Evolutionary conservation across 495 filamentous ascomycete genomes (phyloP).

Genomic region (Penicillium odoratum): DNA sequence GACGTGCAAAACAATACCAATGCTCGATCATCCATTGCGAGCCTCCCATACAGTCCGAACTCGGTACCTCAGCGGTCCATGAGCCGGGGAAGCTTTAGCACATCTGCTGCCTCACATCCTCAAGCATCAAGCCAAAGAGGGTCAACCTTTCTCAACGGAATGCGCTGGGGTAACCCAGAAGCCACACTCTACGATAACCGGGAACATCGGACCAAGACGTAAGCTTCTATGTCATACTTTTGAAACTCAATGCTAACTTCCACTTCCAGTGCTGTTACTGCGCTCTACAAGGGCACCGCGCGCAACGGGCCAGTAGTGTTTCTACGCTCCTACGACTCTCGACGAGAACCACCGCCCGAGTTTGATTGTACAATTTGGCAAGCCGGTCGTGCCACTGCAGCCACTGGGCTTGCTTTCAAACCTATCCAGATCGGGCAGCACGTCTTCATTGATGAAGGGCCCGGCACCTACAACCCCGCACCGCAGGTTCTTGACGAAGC

Average conservation of each 20-base stretch:
- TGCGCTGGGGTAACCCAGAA: slow-evolving; percentile 58
- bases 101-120: slow-evolving; percentile 31
- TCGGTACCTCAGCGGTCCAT: slow-evolving; percentile 45
- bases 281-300: slow-evolving; percentile 80
- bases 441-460: slow-evolving; percentile 89
- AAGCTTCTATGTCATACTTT: slow-evolving; percentile 34
- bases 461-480: slow-evolving; percentile 88
- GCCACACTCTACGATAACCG: slow-evolving; percentile 76
- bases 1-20: slow-evolving; percentile 42
- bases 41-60: slow-evolving; percentile 36
- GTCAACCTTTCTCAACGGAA: slow-evolving; percentile 43
- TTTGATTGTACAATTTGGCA: slow-evolving; percentile 94
- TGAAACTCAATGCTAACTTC: slow-evolving; percentile 10
- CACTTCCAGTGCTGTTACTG: slow-evolving; percentile 73
- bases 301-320: slow-evolving; percentile 66
- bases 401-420: slow-evolving; percentile 92
- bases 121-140: slow-evolving; percentile 31
- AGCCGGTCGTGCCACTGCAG: slow-evolving; percentile 90
- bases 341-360: slow-evolving; percentile 84
- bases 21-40: slow-evolving; percentile 37
- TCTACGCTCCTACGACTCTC: slow-evolving; percentile 90
- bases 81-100: slow-evolving; percentile 48
- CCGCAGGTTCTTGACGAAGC: slow-evolving; percentile 87
- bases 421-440: slow-evolving; percentile 92
- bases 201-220: slow-evolving; percentile 91